Base-by-base conservation (phyloP, 208 protist genomes). In the Acanthamoeba lenticulata region DNA sequence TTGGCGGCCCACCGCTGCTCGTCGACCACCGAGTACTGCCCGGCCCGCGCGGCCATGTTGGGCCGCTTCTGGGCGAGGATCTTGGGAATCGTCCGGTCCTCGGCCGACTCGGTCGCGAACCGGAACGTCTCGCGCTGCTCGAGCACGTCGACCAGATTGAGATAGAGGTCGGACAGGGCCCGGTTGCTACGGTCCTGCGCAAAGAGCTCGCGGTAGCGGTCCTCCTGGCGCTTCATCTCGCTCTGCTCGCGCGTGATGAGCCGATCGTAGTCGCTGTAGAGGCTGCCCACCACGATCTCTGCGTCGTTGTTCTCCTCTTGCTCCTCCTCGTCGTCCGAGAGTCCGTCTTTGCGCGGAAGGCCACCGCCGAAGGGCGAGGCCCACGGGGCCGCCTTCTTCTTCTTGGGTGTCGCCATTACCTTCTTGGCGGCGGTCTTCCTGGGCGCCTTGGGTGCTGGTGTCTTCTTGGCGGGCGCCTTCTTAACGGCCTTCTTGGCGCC, bases 141-240 rank as follows among this genome's bases (percentile, higher is more conserved):
- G 27, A 34, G 29, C 38, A 40, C 13, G 15, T 42, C 27, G 42
- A 94, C 74, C 7, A 89, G 38, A 47, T 47, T 38, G 42, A 83
- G 45, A 9, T 52, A 62, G 60, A 95, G 90, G 21, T 44, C 29
- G 13, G 72, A 45, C 55, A 85, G 94, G 13, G 89, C 32, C n/a
- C 21, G 0, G 38, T 92, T 11, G 36, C 94, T 94, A 3, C 47
- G 27, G 0, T 27, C 15, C 13, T 36, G 36, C 44, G 13, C 38
- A 19, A 24, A 27, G 17, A 85, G 38, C 38, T 91, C 27, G n/a
- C 27, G 57, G 45, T 94, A 47, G 27, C 38, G 17, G n/a, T 85
- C 45, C 15, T 38, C 45, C 19, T 55, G n/a, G 32, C 27, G 27
- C 47, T 24, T 49, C 91, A 94, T 55, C 47, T 9, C 47, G 47